Conservation (phyloP, 108 stramenopile genomes). For the Cyclotella sp. region DNA sequence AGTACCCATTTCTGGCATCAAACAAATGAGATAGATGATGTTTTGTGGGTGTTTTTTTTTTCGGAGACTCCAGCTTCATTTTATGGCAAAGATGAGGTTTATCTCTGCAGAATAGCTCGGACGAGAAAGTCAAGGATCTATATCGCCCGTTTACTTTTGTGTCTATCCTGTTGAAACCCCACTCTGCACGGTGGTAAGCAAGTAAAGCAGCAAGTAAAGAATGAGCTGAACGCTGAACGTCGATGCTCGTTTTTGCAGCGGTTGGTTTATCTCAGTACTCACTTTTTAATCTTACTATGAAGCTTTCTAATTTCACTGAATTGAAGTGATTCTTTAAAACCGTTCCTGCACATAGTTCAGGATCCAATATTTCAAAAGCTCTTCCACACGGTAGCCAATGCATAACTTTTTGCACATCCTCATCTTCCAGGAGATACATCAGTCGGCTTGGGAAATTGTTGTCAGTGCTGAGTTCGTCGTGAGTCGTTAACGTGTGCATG, state of each 20-base stretch:
- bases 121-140: not conserved
- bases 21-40: not conserved
- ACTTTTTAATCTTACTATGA: no score
- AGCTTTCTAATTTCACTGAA: constrained; percentile 5
- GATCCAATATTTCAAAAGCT: not conserved
- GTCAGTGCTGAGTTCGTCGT: not conserved
- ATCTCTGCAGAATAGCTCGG: not conserved
- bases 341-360: not conserved
- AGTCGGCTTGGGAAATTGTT: not conserved
- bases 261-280: no score
- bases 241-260: no score
- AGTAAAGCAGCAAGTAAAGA: no score
- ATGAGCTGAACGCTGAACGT: not conserved
- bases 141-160: not conserved
- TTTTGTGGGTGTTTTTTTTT: not conserved
- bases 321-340: constrained; percentile 6
- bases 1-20: not conserved
- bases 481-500: no score
- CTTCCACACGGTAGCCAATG: not conserved
- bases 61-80: not conserved
- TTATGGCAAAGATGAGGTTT: not conserved
- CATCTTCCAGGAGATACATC: not conserved
- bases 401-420: no score
- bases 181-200: not conserved
- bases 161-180: constrained; percentile 8